Conservation (phyloP, 2,329 filamentous ascomycete species). For the Albophoma yamanashiensis region DNA sequence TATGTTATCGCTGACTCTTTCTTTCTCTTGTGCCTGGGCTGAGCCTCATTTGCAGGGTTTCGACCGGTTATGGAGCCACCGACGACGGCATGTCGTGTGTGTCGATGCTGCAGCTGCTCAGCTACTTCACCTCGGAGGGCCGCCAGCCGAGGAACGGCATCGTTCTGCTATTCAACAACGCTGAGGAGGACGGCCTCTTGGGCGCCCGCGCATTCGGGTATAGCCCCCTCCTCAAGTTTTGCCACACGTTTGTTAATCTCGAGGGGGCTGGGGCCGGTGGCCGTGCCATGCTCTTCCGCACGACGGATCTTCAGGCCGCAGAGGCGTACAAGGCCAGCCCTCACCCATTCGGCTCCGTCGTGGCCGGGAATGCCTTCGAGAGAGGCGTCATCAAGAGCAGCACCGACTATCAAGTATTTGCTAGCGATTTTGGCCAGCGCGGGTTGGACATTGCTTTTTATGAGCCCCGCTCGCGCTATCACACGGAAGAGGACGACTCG, state of each 20-base stretch:
- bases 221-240: conserved; percentile 68
- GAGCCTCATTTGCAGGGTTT: conserved; percentile 47
- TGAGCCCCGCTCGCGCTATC: conserved; percentile 75
- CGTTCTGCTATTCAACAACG: conserved; percentile 84
- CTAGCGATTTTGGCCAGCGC: conserved; percentile 65
- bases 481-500: conserved; percentile 81
- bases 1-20: conserved; percentile 17
- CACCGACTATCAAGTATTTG: conserved; percentile 83
- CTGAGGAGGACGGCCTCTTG: conserved; percentile 85
- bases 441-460: conserved; percentile 91
- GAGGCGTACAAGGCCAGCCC: conserved; percentile 60
- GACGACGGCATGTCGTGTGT: conserved; percentile 89
- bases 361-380: conserved; percentile 77
- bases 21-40: conserved; percentile 2
- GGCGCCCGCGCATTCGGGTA: conserved; percentile 78
- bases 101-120: conserved; percentile 74
- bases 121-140: conserved; percentile 66
- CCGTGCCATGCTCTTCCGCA: conserved; percentile 75
- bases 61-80: conserved; percentile 84
- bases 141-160: conserved; percentile 71
- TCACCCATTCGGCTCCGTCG: conserved; percentile 74
- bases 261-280: conserved; percentile 92
- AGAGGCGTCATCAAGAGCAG: conserved; percentile 68
- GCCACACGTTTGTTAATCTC: conserved; percentile 85
- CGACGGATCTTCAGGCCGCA: conserved; percentile 79